These are phyloP conservation scores for Aplosporella prunicola DNA, from an alignment of 2,329 filamentous ascomycete species.

Conservation along the genomic window DNA sequence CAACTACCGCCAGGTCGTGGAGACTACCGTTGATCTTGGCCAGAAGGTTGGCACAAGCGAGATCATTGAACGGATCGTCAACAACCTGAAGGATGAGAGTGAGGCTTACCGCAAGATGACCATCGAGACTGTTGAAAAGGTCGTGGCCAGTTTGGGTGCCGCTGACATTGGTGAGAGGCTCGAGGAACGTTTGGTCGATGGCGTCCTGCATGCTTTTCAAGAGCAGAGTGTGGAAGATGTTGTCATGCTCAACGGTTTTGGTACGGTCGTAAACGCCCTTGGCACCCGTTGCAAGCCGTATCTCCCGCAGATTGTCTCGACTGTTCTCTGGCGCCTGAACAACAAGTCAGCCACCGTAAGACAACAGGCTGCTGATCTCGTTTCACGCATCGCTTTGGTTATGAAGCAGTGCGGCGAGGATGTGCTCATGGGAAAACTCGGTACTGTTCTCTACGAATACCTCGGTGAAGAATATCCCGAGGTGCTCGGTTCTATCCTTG, in stretches of 20 bases:
- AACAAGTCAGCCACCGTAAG: constrained; percentile 96
- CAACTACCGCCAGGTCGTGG: constrained; percentile 95
- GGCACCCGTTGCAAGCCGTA: constrained; percentile 93
- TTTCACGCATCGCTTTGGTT: constrained; percentile 93
- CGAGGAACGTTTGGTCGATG: constrained; percentile 89
- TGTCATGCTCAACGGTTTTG: constrained; percentile 94
- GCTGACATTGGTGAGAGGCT: constrained; percentile 88
- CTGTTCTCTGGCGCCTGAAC: constrained; percentile 92
- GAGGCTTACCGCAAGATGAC: constrained; percentile 99
- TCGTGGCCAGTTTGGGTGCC: constrained; percentile 84
- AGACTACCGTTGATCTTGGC: constrained; percentile 92
- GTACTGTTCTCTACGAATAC: constrained; percentile 93
- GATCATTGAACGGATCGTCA: constrained; percentile 86
- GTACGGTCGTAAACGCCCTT: constrained; percentile 91
- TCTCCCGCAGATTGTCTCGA: constrained; percentile 91
- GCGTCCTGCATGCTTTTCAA: constrained; percentile 92
- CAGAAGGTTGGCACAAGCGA: constrained; percentile 97
- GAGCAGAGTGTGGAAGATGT: constrained; percentile 96
- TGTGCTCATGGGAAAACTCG: constrained; percentile 87
- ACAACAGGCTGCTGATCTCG: constrained; percentile 92
- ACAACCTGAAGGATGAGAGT: constrained; percentile 95
- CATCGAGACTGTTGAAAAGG: constrained; percentile 93
- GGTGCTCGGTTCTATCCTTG: constrained; percentile 91
- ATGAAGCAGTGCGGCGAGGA: constrained; percentile 99
- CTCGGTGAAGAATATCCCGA: constrained; percentile 97